A percentile compares a stretch with the other conserved stretches of the same genome.
Conservation (phyloP, 495 filamentous ascomycete genomes). For the Geopyxis carbonaria region DNA sequence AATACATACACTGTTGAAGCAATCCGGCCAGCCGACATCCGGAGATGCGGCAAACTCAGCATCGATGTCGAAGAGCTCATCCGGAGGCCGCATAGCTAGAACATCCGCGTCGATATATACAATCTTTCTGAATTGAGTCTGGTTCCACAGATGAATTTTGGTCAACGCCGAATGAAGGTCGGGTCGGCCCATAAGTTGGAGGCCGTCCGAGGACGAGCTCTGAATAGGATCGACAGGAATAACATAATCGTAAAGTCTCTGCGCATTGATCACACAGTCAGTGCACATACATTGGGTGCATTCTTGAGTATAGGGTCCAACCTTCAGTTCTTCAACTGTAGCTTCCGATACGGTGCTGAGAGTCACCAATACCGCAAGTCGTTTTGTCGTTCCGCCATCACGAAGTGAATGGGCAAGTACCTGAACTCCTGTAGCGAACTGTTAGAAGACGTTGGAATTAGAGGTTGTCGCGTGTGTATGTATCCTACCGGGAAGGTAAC, state of each 20-base stretch:
- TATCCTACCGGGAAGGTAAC: constrained; percentile 74
- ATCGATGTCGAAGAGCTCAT: constrained; percentile 72
- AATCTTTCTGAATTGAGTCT: constrained; percentile 73
- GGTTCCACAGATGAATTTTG: constrained; percentile 88
- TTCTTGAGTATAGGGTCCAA: no score
- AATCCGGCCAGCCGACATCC: constrained; percentile 95
- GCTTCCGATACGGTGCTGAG: constrained; percentile 52
- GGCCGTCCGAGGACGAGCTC: constrained; percentile 61
- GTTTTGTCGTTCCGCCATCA: constrained; percentile 76
- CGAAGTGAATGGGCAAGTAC: constrained; percentile 89
- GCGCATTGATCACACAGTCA: no score
- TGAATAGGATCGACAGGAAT: constrained; percentile 66
- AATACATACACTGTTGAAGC: constrained; percentile 60
- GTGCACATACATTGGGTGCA: constrained; percentile 10
- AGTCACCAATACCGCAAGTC: constrained; percentile 69
- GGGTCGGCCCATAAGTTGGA: constrained; percentile 77
- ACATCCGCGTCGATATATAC: constrained; percentile 89
- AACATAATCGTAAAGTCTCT: constrained; percentile 77
- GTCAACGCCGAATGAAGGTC: constrained; percentile 87
- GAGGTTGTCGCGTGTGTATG: constrained; percentile 15
- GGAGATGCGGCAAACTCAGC: constrained; percentile 51
- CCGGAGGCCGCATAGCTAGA: constrained; percentile 68
- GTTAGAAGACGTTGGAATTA: constrained; percentile 15
- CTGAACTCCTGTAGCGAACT: constrained; percentile 47
- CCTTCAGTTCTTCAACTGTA: constrained; percentile 64